Base-by-base conservation (phyloP, 208 protist genomes). In the Naegleria lovaniensis region DNA sequence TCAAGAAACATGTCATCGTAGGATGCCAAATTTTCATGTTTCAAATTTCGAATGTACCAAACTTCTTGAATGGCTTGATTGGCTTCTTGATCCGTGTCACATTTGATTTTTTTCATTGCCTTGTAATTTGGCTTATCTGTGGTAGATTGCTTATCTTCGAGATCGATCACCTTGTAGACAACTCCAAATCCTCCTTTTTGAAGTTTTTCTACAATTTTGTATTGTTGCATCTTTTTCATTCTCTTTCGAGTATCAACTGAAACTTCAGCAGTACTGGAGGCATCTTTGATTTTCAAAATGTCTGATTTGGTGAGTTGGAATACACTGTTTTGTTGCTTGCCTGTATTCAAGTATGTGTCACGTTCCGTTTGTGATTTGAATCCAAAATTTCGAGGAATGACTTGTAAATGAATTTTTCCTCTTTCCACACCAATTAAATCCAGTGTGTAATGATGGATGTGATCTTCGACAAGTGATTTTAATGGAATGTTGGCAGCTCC, bases 181-280 rank as follows among this genome's bases (percentile, higher is more conserved):
- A n/a, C n/a, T 25, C 67, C 67, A 79, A 79, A 79, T 36, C 67
- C 67, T 36, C 67, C 67, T n/a, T 79, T 79, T 36, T 79, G 29
- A 6, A 79, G 36, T 79, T 79, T 79, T 36, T 79, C 29, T 6
- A 79, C 29, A 29, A 79, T 79, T 36, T 79, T 79, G n/a, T 79
- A 79, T 79, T 79, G 67, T 79, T 79, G 67, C 29, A 79, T 79
- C 67, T 79, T 79, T 79, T 33, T 79, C n/a, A 79, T 36, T 79
- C 29, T 79, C 67, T 79, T 79, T 33, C 25, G 19, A 36, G 67
- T 79, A 36, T 79, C 67, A 2, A 36, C 3, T 36, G 67, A 79
- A 79, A 79, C 67, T 36, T 79, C 67, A 9, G 29, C 29, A 36
- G 25, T 36, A 36, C 6, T 33, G 6, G 6, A 36, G 36, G 67